phyloP scores from a whole-genome alignment of 768 basidiomycete genomes.

The Botryobasidium botryosum region DNA sequence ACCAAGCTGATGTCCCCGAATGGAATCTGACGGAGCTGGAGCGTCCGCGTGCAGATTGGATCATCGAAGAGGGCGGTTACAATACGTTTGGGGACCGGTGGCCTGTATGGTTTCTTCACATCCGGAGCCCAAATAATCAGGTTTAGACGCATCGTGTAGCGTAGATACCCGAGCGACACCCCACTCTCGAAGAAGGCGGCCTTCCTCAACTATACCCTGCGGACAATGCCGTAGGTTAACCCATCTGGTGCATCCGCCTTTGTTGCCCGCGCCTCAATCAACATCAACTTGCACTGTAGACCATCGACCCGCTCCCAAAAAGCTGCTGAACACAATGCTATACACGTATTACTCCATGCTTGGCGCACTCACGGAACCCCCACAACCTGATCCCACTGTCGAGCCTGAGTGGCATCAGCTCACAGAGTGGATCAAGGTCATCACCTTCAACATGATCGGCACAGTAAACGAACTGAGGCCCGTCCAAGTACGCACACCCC shows the following conservation, averaged over 20 bases:
- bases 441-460: slow-evolving; percentile 77
- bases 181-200: slow-evolving; percentile 66
- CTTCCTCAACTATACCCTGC: slow-evolving; percentile 65
- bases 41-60: slow-evolving; percentile 82
- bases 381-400: slow-evolving; percentile 41
- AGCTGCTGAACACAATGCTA: slow-evolving; percentile 58
- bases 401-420: slow-evolving; percentile 58
- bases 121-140: no score
- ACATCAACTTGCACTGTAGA: no score
- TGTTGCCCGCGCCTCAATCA: no score
- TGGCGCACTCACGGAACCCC: slow-evolving; percentile 42
- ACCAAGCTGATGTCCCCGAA: slow-evolving; percentile 58
- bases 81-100: slow-evolving; percentile 76
- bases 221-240: slow-evolving; percentile 54
- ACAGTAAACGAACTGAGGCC: slow-evolving; percentile 81
- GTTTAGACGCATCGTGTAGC: no score
- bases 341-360: slow-evolving; percentile 65
- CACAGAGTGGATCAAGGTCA: slow-evolving; percentile 64
- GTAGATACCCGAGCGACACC: slow-evolving; percentile 76
- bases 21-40: slow-evolving; percentile 64
- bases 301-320: slow-evolving; percentile 54
- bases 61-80: slow-evolving; percentile 69
- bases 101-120: no score
- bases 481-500: slow-evolving; percentile 40
- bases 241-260: no score